These are phyloP conservation scores for Phytophthora pistaciae DNA, from an alignment of 352 stramenopile species.

Conservation along the genomic window DNA sequence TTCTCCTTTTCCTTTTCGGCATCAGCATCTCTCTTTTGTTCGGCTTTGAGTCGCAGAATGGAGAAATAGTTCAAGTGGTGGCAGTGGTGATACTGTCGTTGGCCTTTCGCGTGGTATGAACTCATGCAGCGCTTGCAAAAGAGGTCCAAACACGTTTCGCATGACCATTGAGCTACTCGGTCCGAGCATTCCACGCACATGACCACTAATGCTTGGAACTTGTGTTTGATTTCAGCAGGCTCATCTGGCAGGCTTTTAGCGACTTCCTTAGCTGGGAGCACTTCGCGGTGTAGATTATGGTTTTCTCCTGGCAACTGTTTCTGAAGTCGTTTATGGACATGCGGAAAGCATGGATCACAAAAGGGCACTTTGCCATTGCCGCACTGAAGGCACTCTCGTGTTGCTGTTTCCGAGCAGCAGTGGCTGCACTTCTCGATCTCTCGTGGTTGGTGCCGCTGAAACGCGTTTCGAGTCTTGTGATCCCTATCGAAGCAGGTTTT, in stretches of 20 bases:
- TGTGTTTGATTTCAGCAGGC: constrained; percentile 31
- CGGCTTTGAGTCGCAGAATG: constrained; percentile 57
- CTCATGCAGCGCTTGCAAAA: constrained; percentile 81
- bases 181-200: constrained; percentile 71
- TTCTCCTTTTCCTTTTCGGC: constrained; percentile 46
- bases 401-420: constrained; percentile 66
- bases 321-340: constrained; percentile 44
- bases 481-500: constrained; percentile 67
- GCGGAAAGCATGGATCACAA: constrained; percentile 72
- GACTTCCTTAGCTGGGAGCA: background rate
- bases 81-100: constrained; percentile 64
- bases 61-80: constrained; percentile 77
- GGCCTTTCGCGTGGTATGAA: constrained; percentile 59
- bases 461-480: constrained; percentile 57
- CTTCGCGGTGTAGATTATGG: background rate
- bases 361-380: constrained; percentile 72
- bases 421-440: constrained; percentile 58
- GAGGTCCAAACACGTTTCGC: constrained; percentile 63
- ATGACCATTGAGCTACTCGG: constrained; percentile 73
- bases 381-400: constrained; percentile 70
- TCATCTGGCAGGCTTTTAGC: background rate
- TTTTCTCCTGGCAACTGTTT: background rate
- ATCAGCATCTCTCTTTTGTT: constrained; percentile 44
- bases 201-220: constrained; percentile 60
- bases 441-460: constrained; percentile 49